Conservation (phyloP, 1,139 yeast species). For the Ashbya aceris region DNA sequence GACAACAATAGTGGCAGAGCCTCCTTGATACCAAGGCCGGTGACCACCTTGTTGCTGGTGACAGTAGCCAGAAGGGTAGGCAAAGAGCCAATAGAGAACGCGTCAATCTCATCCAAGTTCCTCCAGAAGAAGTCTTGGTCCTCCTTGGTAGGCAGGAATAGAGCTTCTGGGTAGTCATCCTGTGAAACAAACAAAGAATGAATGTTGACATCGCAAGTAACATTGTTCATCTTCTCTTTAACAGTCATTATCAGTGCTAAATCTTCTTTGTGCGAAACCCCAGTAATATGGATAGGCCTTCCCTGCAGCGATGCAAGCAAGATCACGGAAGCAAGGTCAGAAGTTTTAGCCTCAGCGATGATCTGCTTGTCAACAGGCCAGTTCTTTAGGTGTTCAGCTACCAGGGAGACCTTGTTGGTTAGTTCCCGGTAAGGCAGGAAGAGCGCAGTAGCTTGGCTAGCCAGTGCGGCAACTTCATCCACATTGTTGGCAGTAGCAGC, state of each 20-base stretch:
- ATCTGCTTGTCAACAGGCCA: slow-evolving; percentile 87
- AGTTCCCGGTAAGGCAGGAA: slow-evolving; percentile 75
- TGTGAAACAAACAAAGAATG: slow-evolving; percentile 69
- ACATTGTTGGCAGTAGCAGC: slow-evolving; percentile 74
- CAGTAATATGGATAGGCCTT: slow-evolving; percentile 82
- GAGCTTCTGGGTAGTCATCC: slow-evolving; percentile 60
- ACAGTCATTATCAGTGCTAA: slow-evolving; percentile 78
- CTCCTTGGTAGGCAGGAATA: slow-evolving; percentile 66
- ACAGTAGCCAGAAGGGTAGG: slow-evolving; percentile 68
- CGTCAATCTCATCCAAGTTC: slow-evolving; percentile 62
- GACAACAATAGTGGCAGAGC: slow-evolving; percentile 73
- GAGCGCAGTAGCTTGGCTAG: slow-evolving; percentile 65
- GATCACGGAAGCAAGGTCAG: slow-evolving; percentile 84
- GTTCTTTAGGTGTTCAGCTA: slow-evolving; percentile 66
- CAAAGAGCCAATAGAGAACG: slow-evolving; percentile 76
- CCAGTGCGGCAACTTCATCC: slow-evolving; percentile 50
- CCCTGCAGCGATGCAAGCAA: slow-evolving; percentile 82
- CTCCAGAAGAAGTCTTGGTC: slow-evolving; percentile 84
- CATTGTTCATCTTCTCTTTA: slow-evolving; percentile 69
- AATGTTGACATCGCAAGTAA: slow-evolving; percentile 86
- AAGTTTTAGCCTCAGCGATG: slow-evolving; percentile 84
- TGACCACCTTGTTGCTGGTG: slow-evolving; percentile 46
- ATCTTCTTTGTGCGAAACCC: slow-evolving; percentile 74
- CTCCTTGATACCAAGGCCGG: slow-evolving; percentile 75
- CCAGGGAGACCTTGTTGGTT: slow-evolving; percentile 59